phyloP scores from a whole-genome alignment of 1,284 basidiomycete species.

The Papiliotrema fonsecae region DNA sequence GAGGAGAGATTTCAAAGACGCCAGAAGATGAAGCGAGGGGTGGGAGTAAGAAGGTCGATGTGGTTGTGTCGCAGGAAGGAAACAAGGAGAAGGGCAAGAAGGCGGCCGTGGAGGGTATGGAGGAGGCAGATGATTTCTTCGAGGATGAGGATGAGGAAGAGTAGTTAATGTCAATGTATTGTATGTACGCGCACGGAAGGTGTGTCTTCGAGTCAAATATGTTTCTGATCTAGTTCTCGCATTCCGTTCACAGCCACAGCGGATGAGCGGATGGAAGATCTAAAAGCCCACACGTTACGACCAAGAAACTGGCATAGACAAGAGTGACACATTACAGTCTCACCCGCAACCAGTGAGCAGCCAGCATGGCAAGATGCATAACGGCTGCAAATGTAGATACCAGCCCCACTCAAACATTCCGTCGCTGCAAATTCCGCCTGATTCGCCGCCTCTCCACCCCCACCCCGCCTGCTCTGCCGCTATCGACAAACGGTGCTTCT shows the following conservation, averaged over 20 bases:
- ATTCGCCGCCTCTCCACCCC: constrained; percentile 66
- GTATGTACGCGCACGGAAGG: too few species aligned
- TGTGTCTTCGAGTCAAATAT: too few species aligned
- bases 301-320: too few species aligned
- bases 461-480: constrained; percentile 53
- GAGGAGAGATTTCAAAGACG: constrained; percentile 57
- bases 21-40: constrained; percentile 54
- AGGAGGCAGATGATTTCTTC: constrained; percentile 54
- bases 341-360: too few species aligned
- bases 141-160: constrained; percentile 22
- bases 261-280: too few species aligned
- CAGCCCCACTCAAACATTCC: constrained; percentile 43
- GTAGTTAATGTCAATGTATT: too few species aligned
- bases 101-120: constrained; percentile 14
- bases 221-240: too few species aligned
- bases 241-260: too few species aligned
- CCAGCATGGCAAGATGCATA: too few species aligned
- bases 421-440: constrained; percentile 83
- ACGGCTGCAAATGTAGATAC: neutral
- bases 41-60: constrained; percentile 5
- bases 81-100: constrained; percentile 21
- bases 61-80: constrained; percentile 6
- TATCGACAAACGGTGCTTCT: constrained; percentile 74
- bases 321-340: too few species aligned
- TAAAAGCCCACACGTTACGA: too few species aligned